Evolutionary conservation across 352 stramenopile genomes (phyloP), one percentile per base, ranked within the genome.

Genomic region (Globisporangium mamillatum): DNA sequence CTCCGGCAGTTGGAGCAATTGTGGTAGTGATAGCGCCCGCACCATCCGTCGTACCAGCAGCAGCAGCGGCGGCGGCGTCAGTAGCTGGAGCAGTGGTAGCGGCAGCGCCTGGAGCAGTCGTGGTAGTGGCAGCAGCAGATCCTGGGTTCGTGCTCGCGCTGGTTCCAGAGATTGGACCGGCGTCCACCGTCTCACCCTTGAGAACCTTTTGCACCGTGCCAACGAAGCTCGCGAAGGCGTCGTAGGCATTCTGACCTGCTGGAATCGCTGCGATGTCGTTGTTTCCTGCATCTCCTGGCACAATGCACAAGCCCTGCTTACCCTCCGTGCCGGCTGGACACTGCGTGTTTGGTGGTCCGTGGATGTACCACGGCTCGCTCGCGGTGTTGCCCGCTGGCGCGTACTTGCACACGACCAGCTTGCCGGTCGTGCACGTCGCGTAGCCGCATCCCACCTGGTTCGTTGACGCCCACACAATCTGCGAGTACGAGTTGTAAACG

Each of bases 401-500:
- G 73, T 90, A 93, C 74, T 88, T 64, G 62, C 82, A 91, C 56
- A 87, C 85, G 14, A 91, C 77, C 55, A 84, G 50, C 25, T 79
- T 73, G 16, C 75, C 74, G 27, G 64, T 62, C 1, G 67, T 57
- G 50, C 85, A 93, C 32, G 72, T 79, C 10, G 77, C 74, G 48
- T 67, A 79, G 5, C 77, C 81, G 65, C 85, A 93, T n/a, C 85
- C 85, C 18, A 93, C 80, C 24, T 81, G 72, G 58, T 76, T 86
- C 1, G 81, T 91, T 24, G 73, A 54, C 5, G 78, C 69, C 85
- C 85, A 93, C n/a, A 93, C 64, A 41, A 91, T 71, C 75, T 91
- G 85, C 64, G 85, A 93, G 68, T 93, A 93, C 50, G 83, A 79
- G 70, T 86, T 90, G 71, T 93, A 91, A 10, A 78, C 75, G 25